Evolutionary conservation across 768 basidiomycete genomes (phyloP).

Genomic region (Flagelloscypha sp.): DNA sequence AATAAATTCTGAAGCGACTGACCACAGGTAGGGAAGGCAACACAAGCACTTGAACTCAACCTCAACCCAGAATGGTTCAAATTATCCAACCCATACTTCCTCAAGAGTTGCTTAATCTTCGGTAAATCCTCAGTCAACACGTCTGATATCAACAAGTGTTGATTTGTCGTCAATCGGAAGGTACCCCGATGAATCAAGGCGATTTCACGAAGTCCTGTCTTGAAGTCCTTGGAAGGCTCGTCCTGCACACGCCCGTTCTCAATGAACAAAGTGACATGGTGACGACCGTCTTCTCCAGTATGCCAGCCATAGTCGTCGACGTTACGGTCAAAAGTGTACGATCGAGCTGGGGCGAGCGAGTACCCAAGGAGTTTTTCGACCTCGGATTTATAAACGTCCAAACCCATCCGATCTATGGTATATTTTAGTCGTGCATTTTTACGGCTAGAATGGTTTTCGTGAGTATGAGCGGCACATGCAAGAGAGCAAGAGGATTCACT

Average conservation of each 20-base stretch:
- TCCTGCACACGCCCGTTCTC: conserved; percentile 98
- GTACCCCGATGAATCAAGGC: conserved; percentile 91
- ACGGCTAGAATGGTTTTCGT: conserved; percentile 30
- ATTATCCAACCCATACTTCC: conserved; percentile 87
- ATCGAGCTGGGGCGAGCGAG: conserved; percentile 59
- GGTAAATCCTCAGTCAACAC: conserved; percentile 65
- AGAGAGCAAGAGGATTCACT: conserved; percentile 45
- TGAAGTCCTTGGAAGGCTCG: conserved; percentile 84
- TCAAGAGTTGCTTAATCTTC: conserved; percentile 69
- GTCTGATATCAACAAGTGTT: conserved; percentile 86
- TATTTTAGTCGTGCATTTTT: conserved; percentile 93
- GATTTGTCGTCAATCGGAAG: conserved; percentile 92
- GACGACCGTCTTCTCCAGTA: conserved; percentile 76
- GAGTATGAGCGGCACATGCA: background rate
- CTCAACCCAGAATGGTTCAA: conserved; percentile 70
- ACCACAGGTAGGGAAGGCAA: conserved; percentile 94
- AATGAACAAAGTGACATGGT: conserved; percentile 91
- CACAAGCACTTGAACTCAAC: conserved; percentile 90
- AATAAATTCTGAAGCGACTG: conserved; percentile 12
- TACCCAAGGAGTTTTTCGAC: conserved; percentile 88
- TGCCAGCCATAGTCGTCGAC: conserved; percentile 94
- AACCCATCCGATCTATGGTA: conserved; percentile 92
- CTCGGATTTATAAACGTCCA: conserved; percentile 78
- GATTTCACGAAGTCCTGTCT: conserved; percentile 86
- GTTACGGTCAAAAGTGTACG: conserved; percentile 80